These are phyloP conservation scores for Fusarium sp. DNA, from an alignment of 2,329 filamentous ascomycete species.

Conservation along the genomic window DNA sequence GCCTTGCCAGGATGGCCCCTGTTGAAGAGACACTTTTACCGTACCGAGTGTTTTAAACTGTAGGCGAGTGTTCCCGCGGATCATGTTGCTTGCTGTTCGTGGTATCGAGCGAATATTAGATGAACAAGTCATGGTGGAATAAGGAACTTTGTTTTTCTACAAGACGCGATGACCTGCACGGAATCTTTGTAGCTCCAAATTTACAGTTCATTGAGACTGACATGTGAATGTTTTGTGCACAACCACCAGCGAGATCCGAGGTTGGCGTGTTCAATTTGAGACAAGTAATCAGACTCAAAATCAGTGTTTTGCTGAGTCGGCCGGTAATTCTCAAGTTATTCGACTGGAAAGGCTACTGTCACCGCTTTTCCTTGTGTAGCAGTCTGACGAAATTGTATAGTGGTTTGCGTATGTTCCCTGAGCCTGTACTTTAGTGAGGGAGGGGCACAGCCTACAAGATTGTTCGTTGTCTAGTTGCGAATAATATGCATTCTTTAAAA, in stretches of 20 bases:
- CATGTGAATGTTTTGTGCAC: conserved; percentile 8
- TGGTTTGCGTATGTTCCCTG: conserved; percentile 12
- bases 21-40: conserved; percentile 33
- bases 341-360: conserved; percentile 10
- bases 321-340: neutral
- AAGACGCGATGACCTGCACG: conserved; percentile 15
- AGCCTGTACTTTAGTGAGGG: neutral
- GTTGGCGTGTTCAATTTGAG: neutral
- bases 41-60: conserved; percentile 35
- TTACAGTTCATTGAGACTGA: conserved; percentile 2
- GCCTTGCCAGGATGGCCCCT: conserved; percentile 37
- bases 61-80: conserved; percentile 35
- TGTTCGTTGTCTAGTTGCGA: neutral
- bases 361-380: conserved; percentile 42
- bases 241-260: neutral
- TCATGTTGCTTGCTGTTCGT: conserved; percentile 15
- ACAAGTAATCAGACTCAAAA: neutral
- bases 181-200: conserved; percentile 27
- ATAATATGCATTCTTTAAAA: neutral
- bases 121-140: conserved; percentile 28
- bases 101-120: conserved; percentile 11
- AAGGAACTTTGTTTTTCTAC: conserved; percentile 11
- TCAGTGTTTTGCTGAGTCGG: neutral
- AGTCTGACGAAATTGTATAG: conserved; percentile 33
- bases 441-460: neutral